phyloP scores from a whole-genome alignment of 2,329 filamentous ascomycete species.

The Parastagonospora nodorum region DNA sequence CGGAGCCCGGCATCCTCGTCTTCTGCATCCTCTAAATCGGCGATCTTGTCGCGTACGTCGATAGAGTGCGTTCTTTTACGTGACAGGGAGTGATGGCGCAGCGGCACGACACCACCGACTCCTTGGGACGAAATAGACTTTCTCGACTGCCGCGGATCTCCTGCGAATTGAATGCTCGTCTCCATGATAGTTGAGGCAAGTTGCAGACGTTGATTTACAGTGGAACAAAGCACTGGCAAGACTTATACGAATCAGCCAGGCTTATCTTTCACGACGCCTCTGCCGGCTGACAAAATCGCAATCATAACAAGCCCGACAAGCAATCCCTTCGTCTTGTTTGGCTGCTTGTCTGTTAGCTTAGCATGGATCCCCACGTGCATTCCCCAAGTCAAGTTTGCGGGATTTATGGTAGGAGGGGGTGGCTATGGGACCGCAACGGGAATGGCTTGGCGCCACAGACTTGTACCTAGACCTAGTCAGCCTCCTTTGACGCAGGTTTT shows the following conservation, averaged over 20 bases:
- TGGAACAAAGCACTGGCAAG: neutral
- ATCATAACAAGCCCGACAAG: constrained; percentile 3
- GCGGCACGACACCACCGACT: constrained; percentile 31
- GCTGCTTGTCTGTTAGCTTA: constrained; percentile 1
- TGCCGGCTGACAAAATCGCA: neutral
- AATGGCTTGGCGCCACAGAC: constrained; percentile 7
- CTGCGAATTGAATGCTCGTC: constrained; percentile 28
- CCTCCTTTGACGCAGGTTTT: constrained; percentile 1
- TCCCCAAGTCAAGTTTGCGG: neutral
- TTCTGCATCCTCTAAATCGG: constrained; percentile 30
- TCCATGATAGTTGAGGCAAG: constrained; percentile 20
- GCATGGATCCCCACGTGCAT: neutral
- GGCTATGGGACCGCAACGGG: constrained; percentile 1
- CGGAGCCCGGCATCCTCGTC: constrained; percentile 41
- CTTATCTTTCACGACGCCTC: constrained; percentile 4
- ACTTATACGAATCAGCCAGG: neutral
- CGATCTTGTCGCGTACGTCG: constrained; percentile 67
- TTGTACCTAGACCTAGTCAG: neutral
- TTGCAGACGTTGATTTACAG: neutral
- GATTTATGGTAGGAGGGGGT: constrained; percentile 8
- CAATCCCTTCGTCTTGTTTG: constrained; percentile 1
- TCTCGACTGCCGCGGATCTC: constrained; percentile 5
- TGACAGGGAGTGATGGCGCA: constrained; percentile 25
- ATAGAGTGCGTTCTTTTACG: constrained; percentile 50
- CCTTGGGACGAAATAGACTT: constrained; percentile 13